These are phyloP conservation scores for Ballota nigra DNA, from an alignment of 257 asterid genomes.

Conservation along the genomic window DNA sequence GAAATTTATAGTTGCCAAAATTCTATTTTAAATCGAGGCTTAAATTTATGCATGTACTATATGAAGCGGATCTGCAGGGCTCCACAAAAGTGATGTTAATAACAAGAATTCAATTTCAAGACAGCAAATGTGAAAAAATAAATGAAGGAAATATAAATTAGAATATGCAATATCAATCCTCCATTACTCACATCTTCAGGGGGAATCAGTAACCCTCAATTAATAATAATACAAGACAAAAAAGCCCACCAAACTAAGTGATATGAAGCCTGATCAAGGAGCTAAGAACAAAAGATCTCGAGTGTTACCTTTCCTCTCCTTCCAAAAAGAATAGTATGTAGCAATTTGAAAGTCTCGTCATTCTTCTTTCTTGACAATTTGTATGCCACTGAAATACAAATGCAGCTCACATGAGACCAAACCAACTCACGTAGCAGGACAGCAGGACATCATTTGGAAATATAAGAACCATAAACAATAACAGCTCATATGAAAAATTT, in stretches of 20 bases:
- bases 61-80: not conserved
- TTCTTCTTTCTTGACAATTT: slow-evolving; percentile 79
- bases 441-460: not conserved
- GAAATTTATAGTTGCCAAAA: not conserved
- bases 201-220: not conserved
- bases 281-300: slow-evolving; percentile 8
- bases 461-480: slow-evolving; percentile 6
- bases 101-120: not conserved
- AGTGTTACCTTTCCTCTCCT: slow-evolving; percentile 86
- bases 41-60: not conserved
- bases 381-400: slow-evolving; percentile 63
- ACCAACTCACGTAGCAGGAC: slow-evolving; percentile 3
- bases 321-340: slow-evolving; percentile 76
- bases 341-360: slow-evolving; percentile 73
- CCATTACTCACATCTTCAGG: not conserved
- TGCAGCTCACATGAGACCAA: slow-evolving; percentile 17
- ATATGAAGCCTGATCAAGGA: not conserved
- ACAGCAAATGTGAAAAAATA: not conserved
- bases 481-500: not conserved
- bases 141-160: not conserved
- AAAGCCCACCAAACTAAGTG: not conserved
- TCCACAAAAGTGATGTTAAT: slow-evolving; percentile 6
- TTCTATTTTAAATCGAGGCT: not conserved
- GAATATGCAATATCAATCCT: not conserved
- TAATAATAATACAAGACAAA: not conserved